Percentiles rank a stretch among this genome's conserved stretches.
phyloP scores from a whole-genome alignment of 768 basidiomycete species.

The Termitomyces titanicus region DNA sequence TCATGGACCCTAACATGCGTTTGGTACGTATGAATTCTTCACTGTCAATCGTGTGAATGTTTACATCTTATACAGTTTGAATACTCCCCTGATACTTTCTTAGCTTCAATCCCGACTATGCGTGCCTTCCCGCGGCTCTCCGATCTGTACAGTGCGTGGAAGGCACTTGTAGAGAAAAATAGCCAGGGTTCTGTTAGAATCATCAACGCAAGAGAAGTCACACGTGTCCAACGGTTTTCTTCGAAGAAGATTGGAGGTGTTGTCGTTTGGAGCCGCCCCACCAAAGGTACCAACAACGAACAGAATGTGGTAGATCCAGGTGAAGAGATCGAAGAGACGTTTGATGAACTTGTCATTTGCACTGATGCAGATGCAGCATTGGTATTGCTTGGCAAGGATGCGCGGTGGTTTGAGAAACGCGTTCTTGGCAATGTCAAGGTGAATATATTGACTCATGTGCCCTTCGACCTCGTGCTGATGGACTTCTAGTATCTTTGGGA shows the following conservation, averaged over 20 bases:
- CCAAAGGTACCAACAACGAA: constrained; percentile 24
- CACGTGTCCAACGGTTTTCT: constrained; percentile 19
- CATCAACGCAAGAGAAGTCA: constrained; percentile 23
- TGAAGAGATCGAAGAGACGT: constrained; percentile 19
- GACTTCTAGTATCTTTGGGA: constrained; percentile 34
- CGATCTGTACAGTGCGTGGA: constrained; percentile 23
- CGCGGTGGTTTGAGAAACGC: constrained; percentile 25
- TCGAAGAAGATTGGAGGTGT: constrained; percentile 18
- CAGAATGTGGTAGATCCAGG: constrained; percentile 25
- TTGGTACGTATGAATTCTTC: constrained; percentile 16
- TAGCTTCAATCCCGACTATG: constrained; percentile 28
- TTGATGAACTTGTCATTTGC: constrained; percentile 26
- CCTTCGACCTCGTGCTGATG: background rate
- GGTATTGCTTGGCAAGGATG: constrained; percentile 21
- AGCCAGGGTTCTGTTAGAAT: constrained; percentile 22
- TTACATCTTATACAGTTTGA: constrained; percentile 20
- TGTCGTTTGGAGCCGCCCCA: constrained; percentile 22
- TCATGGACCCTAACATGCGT: constrained; percentile 32
- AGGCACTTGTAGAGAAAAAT: constrained; percentile 21
- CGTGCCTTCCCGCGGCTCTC: constrained; percentile 26
- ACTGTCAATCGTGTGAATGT: background rate
- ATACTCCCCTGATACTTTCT: constrained; percentile 26
- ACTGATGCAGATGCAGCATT: constrained; percentile 25
- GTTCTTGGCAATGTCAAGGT: constrained; percentile 30
- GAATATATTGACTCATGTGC: background rate